phyloP scores from a whole-genome alignment of 2,329 filamentous ascomycete genomes.

The Beauveria sp. region DNA sequence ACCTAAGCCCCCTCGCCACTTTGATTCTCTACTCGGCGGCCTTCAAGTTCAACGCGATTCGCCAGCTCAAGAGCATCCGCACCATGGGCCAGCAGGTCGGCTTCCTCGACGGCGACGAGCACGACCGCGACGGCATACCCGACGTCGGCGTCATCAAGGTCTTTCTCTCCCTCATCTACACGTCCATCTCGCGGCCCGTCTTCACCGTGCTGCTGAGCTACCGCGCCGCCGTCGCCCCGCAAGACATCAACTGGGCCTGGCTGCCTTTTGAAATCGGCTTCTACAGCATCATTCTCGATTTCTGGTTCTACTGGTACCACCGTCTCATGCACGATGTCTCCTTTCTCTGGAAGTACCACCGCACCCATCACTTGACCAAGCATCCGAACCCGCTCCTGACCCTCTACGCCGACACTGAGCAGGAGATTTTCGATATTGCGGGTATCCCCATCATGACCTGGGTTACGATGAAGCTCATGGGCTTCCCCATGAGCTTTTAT shows the following conservation, averaged over 20 bases:
- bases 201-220: constrained; percentile 27
- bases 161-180: constrained; percentile 23
- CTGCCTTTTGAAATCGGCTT: constrained; percentile 29
- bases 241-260: constrained; percentile 24
- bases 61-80: constrained; percentile 28
- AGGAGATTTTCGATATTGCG: constrained; percentile 23
- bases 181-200: constrained; percentile 23
- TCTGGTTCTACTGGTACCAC: constrained; percentile 33
- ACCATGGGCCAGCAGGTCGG: constrained; percentile 28
- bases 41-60: constrained; percentile 31
- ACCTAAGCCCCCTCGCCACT: constrained; percentile 21
- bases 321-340: constrained; percentile 32
- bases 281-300: constrained; percentile 32
- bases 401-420: constrained; percentile 24
- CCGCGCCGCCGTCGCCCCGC: constrained; percentile 17
- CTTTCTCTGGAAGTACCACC: constrained; percentile 33
- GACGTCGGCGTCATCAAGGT: constrained; percentile 28
- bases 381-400: constrained; percentile 26
- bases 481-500: constrained; percentile 33
- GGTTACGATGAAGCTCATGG: constrained; percentile 21
- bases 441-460: constrained; percentile 23
- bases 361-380: constrained; percentile 35
- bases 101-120: constrained; percentile 34
- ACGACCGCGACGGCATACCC: constrained; percentile 32
- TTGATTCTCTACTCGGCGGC: constrained; percentile 28